Evolutionary conservation across 352 stramenopile species (phyloP).

Genomic region (Pythium apleroticum): DNA sequence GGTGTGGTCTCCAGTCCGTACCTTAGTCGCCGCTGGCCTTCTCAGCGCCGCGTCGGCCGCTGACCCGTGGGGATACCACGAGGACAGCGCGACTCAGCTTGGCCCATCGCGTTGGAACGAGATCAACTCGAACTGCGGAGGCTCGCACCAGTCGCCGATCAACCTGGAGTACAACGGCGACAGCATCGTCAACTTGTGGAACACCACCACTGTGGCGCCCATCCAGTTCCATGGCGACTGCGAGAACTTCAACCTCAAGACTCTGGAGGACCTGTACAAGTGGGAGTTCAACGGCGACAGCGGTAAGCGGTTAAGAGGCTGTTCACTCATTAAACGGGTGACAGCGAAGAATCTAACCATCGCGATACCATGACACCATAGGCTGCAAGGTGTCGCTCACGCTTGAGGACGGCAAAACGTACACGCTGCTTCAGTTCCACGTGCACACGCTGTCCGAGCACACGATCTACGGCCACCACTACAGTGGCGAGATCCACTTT

Average conservation of each 20-base stretch:
- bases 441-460: conserved; percentile 59
- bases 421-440: conserved; percentile 64
- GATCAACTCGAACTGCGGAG: conserved; percentile 34
- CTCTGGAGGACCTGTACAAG: conserved; percentile 63
- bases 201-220: conserved; percentile 34
- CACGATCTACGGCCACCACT: conserved; percentile 46
- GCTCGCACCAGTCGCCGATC: conserved; percentile 55
- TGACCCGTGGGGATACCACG: conserved; percentile 51
- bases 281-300: conserved; percentile 46
- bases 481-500: conserved; percentile 61
- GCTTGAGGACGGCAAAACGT: conserved; percentile 42
- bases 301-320: conserved; percentile 23
- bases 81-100: conserved; percentile 31
- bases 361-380: conserved; percentile 11
- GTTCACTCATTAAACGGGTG: too few relatives aligned
- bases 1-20: conserved; percentile 26
- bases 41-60: conserved; percentile 24
- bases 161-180: conserved; percentile 44
- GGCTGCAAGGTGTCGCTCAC: conserved; percentile 54
- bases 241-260: conserved; percentile 53
- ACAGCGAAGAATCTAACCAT: neutral
- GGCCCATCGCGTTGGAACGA: conserved; percentile 49
- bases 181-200: conserved; percentile 45
- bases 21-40: conserved; percentile 30
- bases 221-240: conserved; percentile 55